Percentiles rank a stretch among this genome's conserved stretches.
Conservation (phyloP, 2,329 filamentous ascomycete species). For the Sporothrix brunneoviolacea region DNA sequence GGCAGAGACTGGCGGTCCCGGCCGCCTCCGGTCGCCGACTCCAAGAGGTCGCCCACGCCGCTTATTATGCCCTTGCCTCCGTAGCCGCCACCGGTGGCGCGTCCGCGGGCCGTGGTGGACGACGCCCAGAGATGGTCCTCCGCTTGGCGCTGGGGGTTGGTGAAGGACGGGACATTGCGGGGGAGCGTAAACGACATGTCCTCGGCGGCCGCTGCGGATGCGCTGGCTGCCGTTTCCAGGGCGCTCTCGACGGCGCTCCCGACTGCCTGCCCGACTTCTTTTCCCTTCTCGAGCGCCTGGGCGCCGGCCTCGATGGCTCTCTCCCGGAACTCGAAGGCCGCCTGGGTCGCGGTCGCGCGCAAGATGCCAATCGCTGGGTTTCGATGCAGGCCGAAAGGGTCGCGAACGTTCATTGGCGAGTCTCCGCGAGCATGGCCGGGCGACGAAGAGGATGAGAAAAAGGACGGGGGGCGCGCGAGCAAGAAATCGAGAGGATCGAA, state of each 20-base stretch:
- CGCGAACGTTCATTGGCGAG: conserved; percentile 34
- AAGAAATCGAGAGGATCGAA: no score
- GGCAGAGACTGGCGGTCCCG: conserved; percentile 51
- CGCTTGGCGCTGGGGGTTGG: conserved; percentile 54
- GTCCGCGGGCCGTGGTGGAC: conserved; percentile 29
- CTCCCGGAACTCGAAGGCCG: conserved; percentile 38
- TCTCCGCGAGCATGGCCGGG: conserved; percentile 12
- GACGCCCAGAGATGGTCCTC: conserved; percentile 63
- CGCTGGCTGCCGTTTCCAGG: conserved; percentile 9
- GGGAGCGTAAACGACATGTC: conserved; percentile 62
- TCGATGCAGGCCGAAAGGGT: conserved; percentile 35
- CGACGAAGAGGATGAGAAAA: no score
- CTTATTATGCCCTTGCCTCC: conserved; percentile 46
- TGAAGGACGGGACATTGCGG: conserved; percentile 63
- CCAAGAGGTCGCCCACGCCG: conserved; percentile 59
- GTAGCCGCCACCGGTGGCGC: neutral
- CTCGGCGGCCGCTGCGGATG: conserved; percentile 15
- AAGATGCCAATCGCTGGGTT: conserved; percentile 37
- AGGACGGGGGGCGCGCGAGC: no score
- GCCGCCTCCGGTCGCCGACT: conserved; percentile 33
- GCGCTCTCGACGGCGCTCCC: conserved; percentile 17
- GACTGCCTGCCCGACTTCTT: conserved; percentile 28
- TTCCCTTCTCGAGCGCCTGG: conserved; percentile 39
- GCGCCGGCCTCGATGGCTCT: conserved; percentile 43
- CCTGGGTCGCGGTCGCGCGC: conserved; percentile 40